Evolutionary conservation across 2,329 filamentous ascomycete genomes (phyloP).

Genomic region (Chaetomium olivaceum): DNA sequence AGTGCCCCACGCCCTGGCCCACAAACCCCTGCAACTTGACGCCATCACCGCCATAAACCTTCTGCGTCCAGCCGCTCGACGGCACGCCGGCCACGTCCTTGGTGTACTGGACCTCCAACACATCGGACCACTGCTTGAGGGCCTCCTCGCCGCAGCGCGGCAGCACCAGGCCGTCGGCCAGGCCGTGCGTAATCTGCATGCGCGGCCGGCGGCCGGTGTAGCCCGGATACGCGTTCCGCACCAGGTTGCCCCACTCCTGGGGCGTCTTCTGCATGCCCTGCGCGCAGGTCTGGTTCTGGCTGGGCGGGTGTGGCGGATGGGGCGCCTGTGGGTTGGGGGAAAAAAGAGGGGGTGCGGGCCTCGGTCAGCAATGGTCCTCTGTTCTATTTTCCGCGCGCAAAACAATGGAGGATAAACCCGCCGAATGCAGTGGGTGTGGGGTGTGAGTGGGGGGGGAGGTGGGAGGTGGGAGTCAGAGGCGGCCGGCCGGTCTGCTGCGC

Average conservation of each 20-base stretch:
- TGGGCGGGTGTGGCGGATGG: conserved; percentile 27
- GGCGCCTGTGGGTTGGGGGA: conserved; percentile 16
- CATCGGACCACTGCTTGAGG: conserved; percentile 39
- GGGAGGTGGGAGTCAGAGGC: too few relatives aligned
- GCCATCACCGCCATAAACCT: conserved; percentile 39
- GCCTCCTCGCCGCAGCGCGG: conserved; percentile 33
- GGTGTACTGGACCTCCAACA: conserved; percentile 32
- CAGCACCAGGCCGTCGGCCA: conserved; percentile 34
- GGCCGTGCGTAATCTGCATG: conserved; percentile 37
- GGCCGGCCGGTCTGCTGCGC: not conserved
- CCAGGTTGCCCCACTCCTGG: conserved; percentile 34
- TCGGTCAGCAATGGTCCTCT: too few relatives aligned
- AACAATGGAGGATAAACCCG: too few relatives aligned
- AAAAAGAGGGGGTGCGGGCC: not conserved
- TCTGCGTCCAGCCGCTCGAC: conserved; percentile 35
- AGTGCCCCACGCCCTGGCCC: conserved; percentile 36
- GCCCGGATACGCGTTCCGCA: conserved; percentile 34
- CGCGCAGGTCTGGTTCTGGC: conserved; percentile 35
- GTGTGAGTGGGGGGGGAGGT: too few relatives aligned
- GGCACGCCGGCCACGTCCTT: conserved; percentile 34
- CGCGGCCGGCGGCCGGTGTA: conserved; percentile 36
- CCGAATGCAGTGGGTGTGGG: too few relatives aligned
- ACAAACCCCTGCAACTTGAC: conserved; percentile 37
- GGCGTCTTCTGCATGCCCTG: conserved; percentile 32
- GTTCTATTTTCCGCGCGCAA: too few relatives aligned